Evolutionary conservation across 176 grass and related monocot species (phyloP).

Genomic region (Zea mays): Zm-B73-REFERENCE-NAM-5.0 NC_050100.1:76702001-76702500

Average conservation of each 20-base stretch:
- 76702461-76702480: constrained; percentile 24
- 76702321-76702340: constrained; percentile 13
- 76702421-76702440: constrained; percentile 15
- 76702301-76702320: constrained; percentile 32
- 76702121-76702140: constrained; percentile 31
- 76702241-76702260: constrained; percentile 35
- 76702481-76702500: constrained; percentile 2
- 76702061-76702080: constrained; percentile 19
- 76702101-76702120: constrained; percentile 30
- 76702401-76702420: constrained; percentile 28
- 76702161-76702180: constrained; percentile 8
- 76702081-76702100: constrained; percentile 12
- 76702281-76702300: constrained; percentile 25
- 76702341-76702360: constrained; percentile 21
- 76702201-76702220: constrained; percentile 3
- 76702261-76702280: constrained; percentile 22
- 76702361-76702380: constrained; percentile 19
- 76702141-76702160: constrained; percentile 12
- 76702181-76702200: constrained; percentile 27
- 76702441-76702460: constrained; percentile 31
- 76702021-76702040: constrained; percentile 18
- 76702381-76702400: constrained; percentile 8
- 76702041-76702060: constrained; percentile 23
- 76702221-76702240: constrained; percentile 9
- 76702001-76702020: constrained; percentile 19